Evolutionary conservation across 192 early-diverging fungal species (phyloP), one percentile per base, ranked within the genome.

Genomic region (Rhizophagus prolifer): DNA sequence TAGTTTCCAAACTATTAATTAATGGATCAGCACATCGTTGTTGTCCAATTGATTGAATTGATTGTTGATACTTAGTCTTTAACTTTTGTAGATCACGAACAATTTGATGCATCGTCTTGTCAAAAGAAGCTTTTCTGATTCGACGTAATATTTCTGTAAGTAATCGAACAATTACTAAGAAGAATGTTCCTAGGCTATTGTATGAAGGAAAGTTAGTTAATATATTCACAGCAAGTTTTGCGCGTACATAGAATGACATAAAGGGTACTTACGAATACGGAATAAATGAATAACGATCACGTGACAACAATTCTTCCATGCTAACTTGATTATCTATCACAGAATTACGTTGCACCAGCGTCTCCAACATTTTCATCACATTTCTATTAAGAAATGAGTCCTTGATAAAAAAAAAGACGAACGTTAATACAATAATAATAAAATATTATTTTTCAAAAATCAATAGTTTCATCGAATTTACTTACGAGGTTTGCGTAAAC

Each of bases 121-220:
- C 65, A 5, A 76, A 36, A n/a, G 66, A 75, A 9, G 82, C 80
- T 19, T 83, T 75, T 26, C 64, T 69, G 19, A 80, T 77, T 7
- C 82, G 78, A 83, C 58, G 76, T 21, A 83, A 47, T 8, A 83
- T 12, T 54, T 85, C 80, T 71, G 82, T 83, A 1, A 83, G 47
- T 0, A 85, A 59, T 1, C 82, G 74, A 0, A 78, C 79, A 28
- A 85, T 79, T 10, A 76, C 74, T 3, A 85, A 58, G 13, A 85
- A 66, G 1, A 80, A 78, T 34, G 64, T 62, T 21, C 66, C 66
- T 6, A 44, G 10, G 10, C 41, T 44, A 44, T 41, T 12, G 46
- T 12, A 3, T 44, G 41, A 44, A 10, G 1, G 2, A 44, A 10
- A 44, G 12, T 44, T 5, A 44, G 10, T 10, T n/a, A n/a, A n/a